Evolutionary conservation across 1,284 basidiomycete species (phyloP), one percentile per base, ranked within the genome.

Genomic region (Gymnopus androsaceus): DNA sequence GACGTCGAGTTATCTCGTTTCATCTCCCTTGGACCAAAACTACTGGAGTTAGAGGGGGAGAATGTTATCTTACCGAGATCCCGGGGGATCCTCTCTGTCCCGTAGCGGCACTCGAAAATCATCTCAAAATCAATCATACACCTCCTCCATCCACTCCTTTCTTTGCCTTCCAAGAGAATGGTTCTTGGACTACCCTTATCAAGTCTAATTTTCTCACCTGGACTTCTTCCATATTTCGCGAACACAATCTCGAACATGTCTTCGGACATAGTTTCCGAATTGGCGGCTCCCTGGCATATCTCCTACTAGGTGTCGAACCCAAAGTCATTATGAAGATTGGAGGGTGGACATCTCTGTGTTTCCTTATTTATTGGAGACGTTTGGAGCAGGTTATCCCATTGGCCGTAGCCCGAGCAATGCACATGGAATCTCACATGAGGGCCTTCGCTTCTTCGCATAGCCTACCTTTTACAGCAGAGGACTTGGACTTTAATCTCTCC

Each of bases 11-110:
- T 33, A 33, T 33, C 31, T 33, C 31, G 14, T 58, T 70, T 38
- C 59, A 53, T 33, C 61, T 72, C 4, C 70, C 70, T 7, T 73
- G 67, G 66, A 68, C 67, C 0, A 72, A 72, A 44, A 67, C 69
- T 0, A 66, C 66, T 5, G 56, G 61, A 15, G 56, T 63, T 25
- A 40, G 55, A 0, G 69, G 70, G 4, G 68, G 60, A 0, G n/a
- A 14, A 0, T 25, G 68, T n/a, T 49, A 62, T 28, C 50, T 71
- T 25, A 67, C 67, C 0, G 59, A 21, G 8, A n/a, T 57, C 1
- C 51, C 61, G 0, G 28, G 34, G 9, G 61, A 66, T 46, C 27
- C 25, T 1, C 56, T 68, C 3, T 69, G 68, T 56, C 68, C 69
- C 0, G 51, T 64, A 4, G 21, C 27, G 0, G 68, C 69, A 7